These are phyloP conservation scores for Osmozyma mogii DNA, from an alignment of 805 yeast species.

Conservation along the genomic window DNA sequence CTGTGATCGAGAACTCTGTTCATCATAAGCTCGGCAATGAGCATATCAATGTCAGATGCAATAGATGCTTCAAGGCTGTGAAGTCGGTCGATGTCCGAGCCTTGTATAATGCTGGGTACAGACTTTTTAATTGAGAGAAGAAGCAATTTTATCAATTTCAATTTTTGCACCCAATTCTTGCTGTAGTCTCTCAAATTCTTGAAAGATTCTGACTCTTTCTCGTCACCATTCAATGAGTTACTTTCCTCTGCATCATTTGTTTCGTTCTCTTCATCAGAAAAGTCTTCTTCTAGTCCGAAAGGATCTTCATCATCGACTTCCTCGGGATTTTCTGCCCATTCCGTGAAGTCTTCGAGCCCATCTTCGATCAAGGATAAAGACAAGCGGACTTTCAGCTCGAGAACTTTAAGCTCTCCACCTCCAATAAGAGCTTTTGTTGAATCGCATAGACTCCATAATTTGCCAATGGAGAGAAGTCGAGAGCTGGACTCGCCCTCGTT, in stretches of 20 bases:
- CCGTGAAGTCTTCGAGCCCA: constrained; percentile 58
- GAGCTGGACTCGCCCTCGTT: constrained; percentile 6
- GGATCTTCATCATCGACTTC: constrained; percentile 42
- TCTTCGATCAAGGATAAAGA: constrained; percentile 46
- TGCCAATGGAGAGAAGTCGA: constrained; percentile 55
- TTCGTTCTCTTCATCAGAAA: constrained; percentile 27
- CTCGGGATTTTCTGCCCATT: constrained; percentile 60
- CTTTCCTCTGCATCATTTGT: constrained; percentile 15
- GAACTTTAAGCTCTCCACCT: constrained; percentile 46
- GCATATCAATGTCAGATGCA: constrained; percentile 45
- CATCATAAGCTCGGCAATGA: constrained; percentile 50
- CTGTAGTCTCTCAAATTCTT: constrained; percentile 33
- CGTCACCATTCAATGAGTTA: constrained; percentile 8
- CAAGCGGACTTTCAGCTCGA: constrained; percentile 39
- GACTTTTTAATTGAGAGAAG: constrained; percentile 53
- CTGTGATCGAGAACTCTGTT: constrained; percentile 35
- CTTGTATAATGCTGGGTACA: constrained; percentile 38
- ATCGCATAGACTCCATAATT: constrained; percentile 66
- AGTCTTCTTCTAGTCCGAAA: constrained; percentile 31
- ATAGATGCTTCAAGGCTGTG: constrained; percentile 34
- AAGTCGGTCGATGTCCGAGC: constrained; percentile 41
- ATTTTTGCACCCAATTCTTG: constrained; percentile 42
- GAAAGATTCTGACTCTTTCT: constrained; percentile 4
- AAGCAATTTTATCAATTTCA: constrained; percentile 50
- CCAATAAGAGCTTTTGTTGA: constrained; percentile 31